phyloP scores from a whole-genome alignment of 2,329 filamentous ascomycete genomes.

The Colletotrichum coccodes region DNA sequence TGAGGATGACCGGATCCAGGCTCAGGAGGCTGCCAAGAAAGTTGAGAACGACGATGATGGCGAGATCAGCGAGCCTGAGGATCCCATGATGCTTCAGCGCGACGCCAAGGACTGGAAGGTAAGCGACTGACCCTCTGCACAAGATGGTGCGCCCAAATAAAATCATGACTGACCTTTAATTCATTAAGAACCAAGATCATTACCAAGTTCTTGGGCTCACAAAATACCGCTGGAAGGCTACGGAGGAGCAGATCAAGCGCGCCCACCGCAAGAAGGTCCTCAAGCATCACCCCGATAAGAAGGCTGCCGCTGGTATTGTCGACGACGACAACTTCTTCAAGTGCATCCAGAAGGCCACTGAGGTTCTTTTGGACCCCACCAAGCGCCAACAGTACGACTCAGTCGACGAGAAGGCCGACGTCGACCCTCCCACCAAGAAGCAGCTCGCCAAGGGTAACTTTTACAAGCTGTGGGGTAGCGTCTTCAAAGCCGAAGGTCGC shows the following conservation, averaged over 20 bases:
- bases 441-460: conserved; percentile 86
- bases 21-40: conserved; percentile 94
- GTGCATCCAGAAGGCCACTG: conserved; percentile 98
- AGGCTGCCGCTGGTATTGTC: conserved; percentile 85
- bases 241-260: conserved; percentile 98
- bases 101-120: conserved; percentile 99
- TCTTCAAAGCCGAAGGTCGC: conserved; percentile 91
- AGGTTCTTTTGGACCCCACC: conserved; percentile 89
- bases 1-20: conserved; percentile 97
- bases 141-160: background rate
- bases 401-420: conserved; percentile 92
- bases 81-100: conserved; percentile 88
- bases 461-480: conserved; percentile 92
- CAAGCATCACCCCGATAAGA: conserved; percentile 99
- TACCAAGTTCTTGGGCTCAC: conserved; percentile 95
- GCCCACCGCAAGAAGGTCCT: conserved; percentile 99
- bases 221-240: conserved; percentile 92
- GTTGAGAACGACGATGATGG: conserved; percentile 90
- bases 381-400: conserved; percentile 97
- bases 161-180: background rate
- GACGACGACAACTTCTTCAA: conserved; percentile 99
- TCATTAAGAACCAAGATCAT: conserved; percentile 88
- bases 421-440: conserved; percentile 94
- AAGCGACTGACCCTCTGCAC: conserved; percentile 38
- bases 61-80: conserved; percentile 94